These are phyloP conservation scores for Talaromyces verruculosus DNA, from an alignment of 2,329 filamentous ascomycete species.

Conservation along the genomic window DNA sequence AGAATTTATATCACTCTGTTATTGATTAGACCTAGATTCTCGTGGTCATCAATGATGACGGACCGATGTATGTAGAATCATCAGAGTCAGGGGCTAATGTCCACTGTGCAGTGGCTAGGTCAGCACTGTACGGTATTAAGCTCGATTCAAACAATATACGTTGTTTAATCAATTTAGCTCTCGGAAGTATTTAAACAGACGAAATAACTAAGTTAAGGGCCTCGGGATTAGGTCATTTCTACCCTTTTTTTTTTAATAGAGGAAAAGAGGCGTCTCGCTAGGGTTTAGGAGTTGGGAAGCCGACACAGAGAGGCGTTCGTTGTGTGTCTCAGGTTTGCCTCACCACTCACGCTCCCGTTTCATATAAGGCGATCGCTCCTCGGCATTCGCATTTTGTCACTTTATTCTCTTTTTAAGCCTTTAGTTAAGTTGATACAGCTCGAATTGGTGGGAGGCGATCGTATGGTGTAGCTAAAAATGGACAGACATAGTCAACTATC, in stretches of 20 bases:
- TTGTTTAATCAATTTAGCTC: not conserved
- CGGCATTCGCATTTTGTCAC: not conserved
- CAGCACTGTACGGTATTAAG: not conserved
- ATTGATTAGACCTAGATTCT: not conserved
- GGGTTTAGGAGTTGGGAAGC: conserved; percentile 3
- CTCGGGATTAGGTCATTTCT: not conserved
- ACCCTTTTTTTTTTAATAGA: no score
- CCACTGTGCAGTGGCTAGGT: not conserved
- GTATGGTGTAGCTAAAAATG: not conserved
- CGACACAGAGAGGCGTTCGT: conserved; percentile 15
- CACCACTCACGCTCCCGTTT: conserved; percentile 4
- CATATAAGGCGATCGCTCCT: conserved; percentile 1
- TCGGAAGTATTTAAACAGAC: not conserved
- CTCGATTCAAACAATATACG: not conserved
- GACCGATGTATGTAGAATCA: not conserved
- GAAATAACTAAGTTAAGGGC: not conserved
- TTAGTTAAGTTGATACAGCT: not conserved
- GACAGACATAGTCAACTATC: not conserved
- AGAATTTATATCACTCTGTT: not conserved
- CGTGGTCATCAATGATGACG: not conserved
- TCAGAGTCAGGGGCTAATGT: conserved; percentile 1
- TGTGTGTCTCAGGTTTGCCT: conserved; percentile 15
- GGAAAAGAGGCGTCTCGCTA: conserved; percentile 7
- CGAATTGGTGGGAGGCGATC: not conserved
- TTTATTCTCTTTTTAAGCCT: not conserved